Base-by-base conservation (phyloP, 192 early-diverging fungal species). In the Obelidium mucronatum region DNA sequence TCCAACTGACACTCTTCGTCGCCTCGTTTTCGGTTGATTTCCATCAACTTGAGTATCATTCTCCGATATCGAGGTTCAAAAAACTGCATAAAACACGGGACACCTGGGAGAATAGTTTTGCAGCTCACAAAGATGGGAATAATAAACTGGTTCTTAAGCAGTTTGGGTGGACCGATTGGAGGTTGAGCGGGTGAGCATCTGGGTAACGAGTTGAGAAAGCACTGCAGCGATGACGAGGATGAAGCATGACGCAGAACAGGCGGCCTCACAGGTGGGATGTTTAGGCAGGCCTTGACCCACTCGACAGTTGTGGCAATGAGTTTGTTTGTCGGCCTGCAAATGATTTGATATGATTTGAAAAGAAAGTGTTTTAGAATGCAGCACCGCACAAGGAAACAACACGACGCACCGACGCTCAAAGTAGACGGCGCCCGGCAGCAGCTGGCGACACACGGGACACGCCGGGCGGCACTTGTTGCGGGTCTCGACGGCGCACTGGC, bases 1-100 rank as follows among this genome's bases (percentile, higher is more conserved):
- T 64, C 62, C 17, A 19, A 35, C 30, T 24, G 13, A 40, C 5
- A 15, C 17, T 64, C 62, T 13, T 60, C 58, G 15, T 35, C 34
- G 6, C 24, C 40, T 6, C 17, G 13, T 26, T 26, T 58, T 35
- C 35, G 51, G 22, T 72, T 72, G 0, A 59, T 17, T 19, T 44
- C 55, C 22, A 63, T 59, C 19, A 71, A 55, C n/a, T 54, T 55
- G 8, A 11, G n/a, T 0, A 92, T 67, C 88, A 92, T 85, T 15
- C 85, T 79, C 4, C 87, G 79, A 70, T 92, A 92, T 24, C 85
- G 85, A 17, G 87, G 89, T 61, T 92, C 91, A 67, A 90, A 91
- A 37, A 92, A 74, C 63, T 91, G 84, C 36, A 92, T 81, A 35
- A 81, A 88, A 55, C 84, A 87, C 1, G 86, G 88, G 59, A 86